Evolutionary conservation across 306 rosid species (phyloP), one percentile per base, ranked within the genome.

Genomic region (Oemleria cerasiformis): DNA sequence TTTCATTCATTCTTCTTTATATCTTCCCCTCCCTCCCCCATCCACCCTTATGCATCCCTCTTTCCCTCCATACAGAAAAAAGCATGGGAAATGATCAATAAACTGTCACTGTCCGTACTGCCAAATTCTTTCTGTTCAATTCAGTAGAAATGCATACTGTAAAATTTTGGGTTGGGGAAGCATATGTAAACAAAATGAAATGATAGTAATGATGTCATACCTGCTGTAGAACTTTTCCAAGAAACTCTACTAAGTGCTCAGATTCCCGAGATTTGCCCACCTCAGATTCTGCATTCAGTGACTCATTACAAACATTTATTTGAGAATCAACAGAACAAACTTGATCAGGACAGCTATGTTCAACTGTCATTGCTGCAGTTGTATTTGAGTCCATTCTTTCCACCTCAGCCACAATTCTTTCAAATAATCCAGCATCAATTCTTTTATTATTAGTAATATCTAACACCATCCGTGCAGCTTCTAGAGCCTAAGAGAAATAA

Each of bases 221-320:
- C 97, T 81, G 85, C 81, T 81, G 97, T 64, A 94, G 65, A 78
- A 94, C 87, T 61, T 85, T 94, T 73, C 96, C 96, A 67, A 91
- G 86, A 59, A 82, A 73, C 50, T 78, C 82, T 48, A 90, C 65
- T 65, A 94, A 76, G 53, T 88, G 87, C 78, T 87, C 88, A 57
- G 77, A 80, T 85, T 91, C 97, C 73, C 79, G 82, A 39, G 82
- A 80, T 64, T 78, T 83, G 65, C 78, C 89, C 71, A 78, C 81
- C 67, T 45, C 63, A 50, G 84, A 67, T 64, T 61, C 80, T 67
- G 71, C 72, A 44, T 73, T 70, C 75, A 70, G 70, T 40, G 74
- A 77, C 71, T 80, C 90, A 63, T 79, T 67, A 50, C 39, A 57
- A 50, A 17, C 1, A 70, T 73, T 85, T 74, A 61, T 71, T 57